phyloP scores from a whole-genome alignment of 1,284 basidiomycete genomes.

The Ceratobasidium sp. region DNA sequence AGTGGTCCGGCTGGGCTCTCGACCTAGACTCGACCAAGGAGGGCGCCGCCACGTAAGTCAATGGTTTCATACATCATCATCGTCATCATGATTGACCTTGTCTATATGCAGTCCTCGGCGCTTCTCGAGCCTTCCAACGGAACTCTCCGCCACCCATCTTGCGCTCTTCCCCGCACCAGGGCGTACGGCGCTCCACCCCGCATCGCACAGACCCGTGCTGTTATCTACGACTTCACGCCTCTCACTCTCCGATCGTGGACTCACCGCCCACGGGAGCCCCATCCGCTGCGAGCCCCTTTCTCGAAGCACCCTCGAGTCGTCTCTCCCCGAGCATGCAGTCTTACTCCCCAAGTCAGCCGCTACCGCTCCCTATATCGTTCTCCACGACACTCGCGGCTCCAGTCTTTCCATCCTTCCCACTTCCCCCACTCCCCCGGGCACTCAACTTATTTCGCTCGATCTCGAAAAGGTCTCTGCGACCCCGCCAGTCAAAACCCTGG shows the following conservation, averaged over 20 bases:
- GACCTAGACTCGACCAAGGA: constrained; percentile 32
- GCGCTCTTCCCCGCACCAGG: constrained; percentile 38
- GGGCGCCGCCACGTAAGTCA: constrained; percentile 19
- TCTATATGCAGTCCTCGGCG: constrained; percentile 33
- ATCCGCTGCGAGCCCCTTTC: constrained; percentile 20
- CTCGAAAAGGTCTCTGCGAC: constrained; percentile 11
- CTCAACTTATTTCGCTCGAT: constrained; percentile 28
- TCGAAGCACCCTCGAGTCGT: constrained; percentile 17
- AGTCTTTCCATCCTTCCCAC: constrained; percentile 18
- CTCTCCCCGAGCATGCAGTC: constrained; percentile 26
- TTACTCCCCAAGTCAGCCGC: constrained; percentile 5
- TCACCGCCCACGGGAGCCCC: constrained; percentile 23
- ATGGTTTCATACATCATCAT: not conserved
- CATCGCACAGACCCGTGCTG: constrained; percentile 24
- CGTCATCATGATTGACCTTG: constrained; percentile 7
- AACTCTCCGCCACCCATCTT: constrained; percentile 23
- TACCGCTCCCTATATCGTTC: constrained; percentile 8
- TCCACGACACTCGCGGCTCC: constrained; percentile 28
- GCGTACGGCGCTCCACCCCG: constrained; percentile 27
- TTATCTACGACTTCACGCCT: constrained; percentile 24
- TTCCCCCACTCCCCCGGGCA: not conserved
- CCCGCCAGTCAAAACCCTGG: constrained; percentile 13
- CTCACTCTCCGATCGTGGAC: constrained; percentile 8
- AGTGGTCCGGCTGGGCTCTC: constrained; percentile 38
- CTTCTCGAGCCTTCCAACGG: constrained; percentile 33